phyloP scores from a whole-genome alignment of 345 rosid species.

The Eucalyptus shirleyi region DNA sequence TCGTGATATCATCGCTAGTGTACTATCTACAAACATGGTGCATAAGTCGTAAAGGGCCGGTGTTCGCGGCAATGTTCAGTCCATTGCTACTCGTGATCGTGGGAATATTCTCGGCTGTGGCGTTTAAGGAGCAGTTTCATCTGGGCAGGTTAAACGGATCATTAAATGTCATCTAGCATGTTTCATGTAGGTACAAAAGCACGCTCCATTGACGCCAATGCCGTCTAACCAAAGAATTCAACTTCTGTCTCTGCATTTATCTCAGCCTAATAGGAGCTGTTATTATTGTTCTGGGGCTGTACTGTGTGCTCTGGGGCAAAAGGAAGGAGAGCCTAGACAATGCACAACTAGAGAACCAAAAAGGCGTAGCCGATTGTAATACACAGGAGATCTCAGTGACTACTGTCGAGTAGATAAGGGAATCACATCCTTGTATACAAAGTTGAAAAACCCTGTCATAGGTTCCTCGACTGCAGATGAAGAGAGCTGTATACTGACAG shows the following conservation, averaged over 20 bases:
- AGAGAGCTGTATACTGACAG: not conserved
- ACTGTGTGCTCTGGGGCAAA: conserved; percentile 31
- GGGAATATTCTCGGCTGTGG: conserved; percentile 24
- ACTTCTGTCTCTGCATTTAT: not conserved
- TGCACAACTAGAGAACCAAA: not conserved
- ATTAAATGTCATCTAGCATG: not conserved
- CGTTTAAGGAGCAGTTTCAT: conserved; percentile 32
- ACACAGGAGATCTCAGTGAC: not conserved
- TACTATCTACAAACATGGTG: conserved; percentile 25
- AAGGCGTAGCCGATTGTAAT: not conserved
- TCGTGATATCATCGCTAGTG: conserved; percentile 11
- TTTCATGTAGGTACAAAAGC: not conserved
- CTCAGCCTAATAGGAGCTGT: conserved; percentile 22
- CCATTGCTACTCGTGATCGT: conserved; percentile 16
- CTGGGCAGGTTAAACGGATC: conserved; percentile 14
- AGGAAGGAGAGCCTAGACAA: not conserved
- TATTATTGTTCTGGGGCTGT: conserved; percentile 18
- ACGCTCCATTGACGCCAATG: not conserved
- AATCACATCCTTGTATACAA: not conserved
- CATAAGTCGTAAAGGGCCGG: conserved; percentile 29
- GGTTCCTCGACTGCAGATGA: not conserved
- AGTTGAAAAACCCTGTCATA: not conserved
- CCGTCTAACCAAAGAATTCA: not conserved
- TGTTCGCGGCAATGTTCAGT: conserved; percentile 26
- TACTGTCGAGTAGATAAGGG: not conserved